phyloP scores from a whole-genome alignment of 1,284 basidiomycete species.

The Malassezia japonica region DNA sequence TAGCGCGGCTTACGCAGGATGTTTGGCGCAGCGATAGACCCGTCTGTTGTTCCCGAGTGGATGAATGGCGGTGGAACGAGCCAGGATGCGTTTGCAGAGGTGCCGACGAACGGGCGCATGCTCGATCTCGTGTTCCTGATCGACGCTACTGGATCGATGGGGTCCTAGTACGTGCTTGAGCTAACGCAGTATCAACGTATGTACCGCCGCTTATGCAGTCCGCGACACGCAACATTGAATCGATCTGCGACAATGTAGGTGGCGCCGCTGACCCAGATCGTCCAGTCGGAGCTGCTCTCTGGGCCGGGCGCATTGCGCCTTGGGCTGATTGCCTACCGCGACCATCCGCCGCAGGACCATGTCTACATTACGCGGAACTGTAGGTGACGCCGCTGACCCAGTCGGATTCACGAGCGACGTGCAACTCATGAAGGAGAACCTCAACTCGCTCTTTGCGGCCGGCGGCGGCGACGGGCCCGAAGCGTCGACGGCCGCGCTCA shows the following conservation, averaged over 20 bases:
- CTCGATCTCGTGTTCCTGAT: conserved; percentile 47
- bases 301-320: conserved; percentile 65
- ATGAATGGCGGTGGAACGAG: background rate
- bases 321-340: conserved; percentile 57
- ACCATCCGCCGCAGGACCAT: conserved; percentile 45
- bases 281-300: conserved; percentile 82
- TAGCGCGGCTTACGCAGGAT: conserved; percentile 19
- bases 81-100: background rate
- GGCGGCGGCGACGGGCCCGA: conserved; percentile 95
- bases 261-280: conserved; percentile 54
- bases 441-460: conserved; percentile 76
- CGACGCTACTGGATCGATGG: conserved; percentile 48
- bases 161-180: conserved; percentile 25
- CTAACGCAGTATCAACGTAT: conserved; percentile 8
- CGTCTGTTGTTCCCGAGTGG: conserved; percentile 20
- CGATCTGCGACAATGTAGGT: conserved; percentile 70
- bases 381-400: conserved; percentile 37
- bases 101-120: conserved; percentile 10
- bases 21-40: conserved; percentile 35
- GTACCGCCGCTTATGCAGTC: conserved; percentile 16
- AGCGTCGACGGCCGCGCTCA: conserved; percentile 87
- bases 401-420: conserved; percentile 91
- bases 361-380: conserved; percentile 65
- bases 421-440: conserved; percentile 69
- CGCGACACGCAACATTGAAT: conserved; percentile 94